Evolutionary conservation across 169 alveolate genomes (phyloP).

Genomic region (Plasmodium blacklocki): DNA sequence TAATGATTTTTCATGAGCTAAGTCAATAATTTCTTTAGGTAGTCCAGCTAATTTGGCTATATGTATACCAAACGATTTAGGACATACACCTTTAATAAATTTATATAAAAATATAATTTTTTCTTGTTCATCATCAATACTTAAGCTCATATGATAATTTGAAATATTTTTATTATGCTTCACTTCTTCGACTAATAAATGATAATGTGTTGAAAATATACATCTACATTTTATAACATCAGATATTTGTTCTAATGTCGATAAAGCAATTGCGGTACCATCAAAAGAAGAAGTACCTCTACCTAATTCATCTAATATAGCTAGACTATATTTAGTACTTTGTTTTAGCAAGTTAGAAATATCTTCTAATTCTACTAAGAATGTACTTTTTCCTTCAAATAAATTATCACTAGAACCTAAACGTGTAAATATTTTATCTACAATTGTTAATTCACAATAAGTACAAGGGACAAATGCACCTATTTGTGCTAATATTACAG

Average conservation of each 20-base stretch:
- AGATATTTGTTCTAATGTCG: conserved; percentile 92
- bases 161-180: conserved; percentile 76
- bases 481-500: conserved; percentile 97
- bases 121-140: conserved; percentile 82
- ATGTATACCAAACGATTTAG: conserved; percentile 96
- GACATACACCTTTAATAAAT: conserved; percentile 95
- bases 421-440: conserved; percentile 98
- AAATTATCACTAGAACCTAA: conserved; percentile 98
- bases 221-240: conserved; percentile 90
- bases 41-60: conserved; percentile 97
- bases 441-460: conserved; percentile 91
- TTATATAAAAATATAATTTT: conserved; percentile 94
- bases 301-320: conserved; percentile 98
- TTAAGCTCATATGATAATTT: conserved; percentile 91
- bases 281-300: conserved; percentile 99
- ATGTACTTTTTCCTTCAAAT: conserved; percentile 98
- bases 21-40: conserved; percentile 84
- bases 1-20: conserved; percentile 61
- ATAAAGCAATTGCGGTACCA: conserved; percentile 98
- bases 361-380: conserved; percentile 99
- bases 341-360: conserved; percentile 86
- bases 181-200: conserved; percentile 84
- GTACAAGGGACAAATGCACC: conserved; percentile 98
- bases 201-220: conserved; percentile 98
- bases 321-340: conserved; percentile 92